phyloP scores from a whole-genome alignment of 495 filamentous ascomycete species.

The Penicillium egyptiacum region DNA sequence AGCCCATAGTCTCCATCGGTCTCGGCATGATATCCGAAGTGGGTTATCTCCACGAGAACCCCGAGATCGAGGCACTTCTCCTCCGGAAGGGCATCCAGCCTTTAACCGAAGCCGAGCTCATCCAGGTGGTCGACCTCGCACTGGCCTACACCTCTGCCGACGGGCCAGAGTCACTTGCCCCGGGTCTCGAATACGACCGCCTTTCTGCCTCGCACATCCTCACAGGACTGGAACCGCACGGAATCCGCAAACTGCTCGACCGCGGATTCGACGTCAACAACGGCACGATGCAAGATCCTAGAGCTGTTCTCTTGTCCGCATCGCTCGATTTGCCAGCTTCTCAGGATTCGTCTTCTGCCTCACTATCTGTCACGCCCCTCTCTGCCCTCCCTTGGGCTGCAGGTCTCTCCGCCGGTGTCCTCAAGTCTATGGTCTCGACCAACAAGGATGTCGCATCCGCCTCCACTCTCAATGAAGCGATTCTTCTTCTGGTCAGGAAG shows the following conservation, averaged over 20 bases:
- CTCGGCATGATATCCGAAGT: constrained; percentile 39
- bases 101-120: constrained; percentile 38
- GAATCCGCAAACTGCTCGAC: constrained; percentile 17
- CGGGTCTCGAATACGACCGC: not conserved
- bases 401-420: too few species aligned
- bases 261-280: not conserved
- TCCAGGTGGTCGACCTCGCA: constrained; percentile 33
- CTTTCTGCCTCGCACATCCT: constrained; percentile 19
- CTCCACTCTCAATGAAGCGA: too few species aligned
- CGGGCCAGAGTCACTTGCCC: not conserved
- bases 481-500: constrained; percentile 19
- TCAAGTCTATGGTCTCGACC: too few species aligned
- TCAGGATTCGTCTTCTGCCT: too few species aligned
- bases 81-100: constrained; percentile 36
- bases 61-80: constrained; percentile 33
- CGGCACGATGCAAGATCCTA: not conserved
- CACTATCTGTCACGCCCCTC: too few species aligned
- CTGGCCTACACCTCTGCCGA: constrained; percentile 13
- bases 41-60: constrained; percentile 38
- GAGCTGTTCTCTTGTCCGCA: not conserved
- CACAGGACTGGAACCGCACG: constrained; percentile 35
- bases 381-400: too few species aligned
- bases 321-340: too few species aligned
- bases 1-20: constrained; percentile 28
- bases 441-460: too few species aligned